phyloP scores from a whole-genome alignment of 768 basidiomycete genomes.

The Lactifluus hygrophoroides region DNA sequence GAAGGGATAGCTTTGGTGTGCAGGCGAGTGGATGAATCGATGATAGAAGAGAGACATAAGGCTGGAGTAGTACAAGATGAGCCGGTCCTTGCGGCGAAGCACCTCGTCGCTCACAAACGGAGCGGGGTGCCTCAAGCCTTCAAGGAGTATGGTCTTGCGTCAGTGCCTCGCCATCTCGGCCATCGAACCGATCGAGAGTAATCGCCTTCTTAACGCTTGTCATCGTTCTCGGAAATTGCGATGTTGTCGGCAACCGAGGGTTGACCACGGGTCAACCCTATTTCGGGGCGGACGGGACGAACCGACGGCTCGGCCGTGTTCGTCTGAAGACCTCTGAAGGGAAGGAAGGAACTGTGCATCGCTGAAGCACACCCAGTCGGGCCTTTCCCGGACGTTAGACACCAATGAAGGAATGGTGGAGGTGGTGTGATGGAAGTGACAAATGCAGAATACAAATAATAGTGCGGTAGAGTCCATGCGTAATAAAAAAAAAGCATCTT shows the following conservation, averaged over 20 bases:
- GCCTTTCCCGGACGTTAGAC: conserved; percentile 11
- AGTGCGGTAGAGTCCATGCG: conserved; percentile 20
- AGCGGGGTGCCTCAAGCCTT: conserved; percentile 46
- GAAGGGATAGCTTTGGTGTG: conserved; percentile 65
- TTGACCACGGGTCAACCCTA: conserved; percentile 17
- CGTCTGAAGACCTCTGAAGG: conserved; percentile 9
- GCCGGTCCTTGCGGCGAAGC: conserved; percentile 40
- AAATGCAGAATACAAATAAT: conserved; percentile 15
- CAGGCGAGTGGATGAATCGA: conserved; percentile 43
- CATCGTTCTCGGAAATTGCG: conserved; percentile 12
- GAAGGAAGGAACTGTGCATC: conserved; percentile 20
- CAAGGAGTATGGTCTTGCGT: conserved; percentile 58
- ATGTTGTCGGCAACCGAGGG: conserved; percentile 11
- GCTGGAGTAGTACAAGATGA: conserved; percentile 42
- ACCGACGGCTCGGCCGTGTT: conserved; percentile 18
- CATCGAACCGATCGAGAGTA: conserved; percentile 44
- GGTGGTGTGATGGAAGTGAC: conserved; percentile 1
- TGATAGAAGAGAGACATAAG: conserved; percentile 28
- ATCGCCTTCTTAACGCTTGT: conserved; percentile 41
- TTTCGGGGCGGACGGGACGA: conserved; percentile 13
- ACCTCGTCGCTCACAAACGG: conserved; percentile 40
- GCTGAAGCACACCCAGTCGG: conserved; percentile 19
- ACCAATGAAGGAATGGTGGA: conserved; percentile 6
- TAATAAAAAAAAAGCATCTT: conserved; percentile 16
- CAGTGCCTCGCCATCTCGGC: conserved; percentile 45